Evolutionary conservation across 2,329 filamentous ascomycete genomes (phyloP).

Genomic region (Alternaria viburni): DNA sequence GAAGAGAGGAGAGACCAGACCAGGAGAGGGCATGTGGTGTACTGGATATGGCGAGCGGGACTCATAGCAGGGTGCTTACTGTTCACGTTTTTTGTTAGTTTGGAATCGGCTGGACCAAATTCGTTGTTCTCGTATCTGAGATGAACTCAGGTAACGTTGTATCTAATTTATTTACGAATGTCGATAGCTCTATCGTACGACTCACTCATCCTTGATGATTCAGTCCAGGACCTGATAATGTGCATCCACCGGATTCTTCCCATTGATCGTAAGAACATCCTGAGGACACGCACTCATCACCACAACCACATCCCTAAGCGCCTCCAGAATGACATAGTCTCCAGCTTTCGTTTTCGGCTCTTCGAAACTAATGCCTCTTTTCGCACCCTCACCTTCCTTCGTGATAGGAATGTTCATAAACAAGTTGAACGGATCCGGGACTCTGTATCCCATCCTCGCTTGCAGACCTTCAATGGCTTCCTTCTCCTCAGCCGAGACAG

Average conservation of each 20-base stretch:
- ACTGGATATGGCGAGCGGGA: constrained; percentile 3
- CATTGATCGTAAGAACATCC: constrained; percentile 54
- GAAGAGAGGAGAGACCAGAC: constrained; percentile 4
- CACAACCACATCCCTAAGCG: constrained; percentile 54
- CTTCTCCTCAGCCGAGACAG: constrained; percentile 16
- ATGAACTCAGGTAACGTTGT: background rate
- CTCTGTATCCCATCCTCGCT: constrained; percentile 30
- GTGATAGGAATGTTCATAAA: constrained; percentile 56
- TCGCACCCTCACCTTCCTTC: constrained; percentile 47
- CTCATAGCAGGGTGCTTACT: constrained; percentile 18
- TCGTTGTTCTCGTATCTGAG: background rate
- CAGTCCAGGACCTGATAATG: constrained; percentile 47
- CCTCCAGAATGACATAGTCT: constrained; percentile 53
- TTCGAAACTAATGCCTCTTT: constrained; percentile 48
- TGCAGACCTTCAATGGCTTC: constrained; percentile 30
- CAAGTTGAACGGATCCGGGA: constrained; percentile 46
- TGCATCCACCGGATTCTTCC: constrained; percentile 51
- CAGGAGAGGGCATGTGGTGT: background rate
- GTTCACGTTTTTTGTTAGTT: constrained; percentile 22
- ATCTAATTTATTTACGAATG: background rate
- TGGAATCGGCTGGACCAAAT: constrained; percentile 24
- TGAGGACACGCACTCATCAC: constrained; percentile 57
- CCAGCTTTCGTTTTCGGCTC: constrained; percentile 49
- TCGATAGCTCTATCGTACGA: background rate
- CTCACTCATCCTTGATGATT: background rate